Base-by-base conservation (phyloP, 2,329 filamentous ascomycete species). In the Talaromyces sp. region DNA sequence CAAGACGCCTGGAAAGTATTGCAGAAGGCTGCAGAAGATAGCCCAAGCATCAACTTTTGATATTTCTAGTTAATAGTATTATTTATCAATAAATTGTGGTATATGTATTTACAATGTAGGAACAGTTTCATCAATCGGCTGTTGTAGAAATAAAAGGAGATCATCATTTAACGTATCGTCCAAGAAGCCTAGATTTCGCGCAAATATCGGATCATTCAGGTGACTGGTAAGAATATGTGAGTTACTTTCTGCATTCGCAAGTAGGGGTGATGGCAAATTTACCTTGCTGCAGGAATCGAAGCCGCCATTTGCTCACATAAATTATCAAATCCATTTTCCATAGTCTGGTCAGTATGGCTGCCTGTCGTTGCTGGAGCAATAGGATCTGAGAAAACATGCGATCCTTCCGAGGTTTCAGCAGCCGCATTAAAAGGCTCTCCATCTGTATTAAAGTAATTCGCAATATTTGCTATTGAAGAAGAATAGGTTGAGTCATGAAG, bases 1-100 rank as follows among this genome's bases (percentile, higher is more conserved):
- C 60, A 73, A 28, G 70, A 65, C 9, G 73, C 71, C 4, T 76
- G 75, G 75, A 57, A 60, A 36, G 68, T 72, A 42, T 62, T 77
- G 57, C 63, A 68, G 36, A 66, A 69, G 22, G 70, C 71, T 11
- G 75, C 73, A 0, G 71, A 75, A 47, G 66, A 71, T 52, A 75
- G 69, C 57, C 67, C 65, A 13, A 69, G 66, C 0, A 77, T 77
- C 42, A 77, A 77, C 61, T 70, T 69, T 54, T 66, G 44, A 58
- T 53, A 11, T 15, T 10, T 36, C 33, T 36, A 36, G 11, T 15
- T 36, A 15, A 15, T 15, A 36, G 2, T 36, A 4, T 36, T 15
- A 36, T 36, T 36, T 36, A 15, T 15, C 13, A 36, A 36, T 36
- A 36, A 36, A 36, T 15, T 0, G 4, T 36, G 10, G 11, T 36